Conservation (phyloP, 345 rosid genomes). For the Barbarea vulgaris region DNA sequence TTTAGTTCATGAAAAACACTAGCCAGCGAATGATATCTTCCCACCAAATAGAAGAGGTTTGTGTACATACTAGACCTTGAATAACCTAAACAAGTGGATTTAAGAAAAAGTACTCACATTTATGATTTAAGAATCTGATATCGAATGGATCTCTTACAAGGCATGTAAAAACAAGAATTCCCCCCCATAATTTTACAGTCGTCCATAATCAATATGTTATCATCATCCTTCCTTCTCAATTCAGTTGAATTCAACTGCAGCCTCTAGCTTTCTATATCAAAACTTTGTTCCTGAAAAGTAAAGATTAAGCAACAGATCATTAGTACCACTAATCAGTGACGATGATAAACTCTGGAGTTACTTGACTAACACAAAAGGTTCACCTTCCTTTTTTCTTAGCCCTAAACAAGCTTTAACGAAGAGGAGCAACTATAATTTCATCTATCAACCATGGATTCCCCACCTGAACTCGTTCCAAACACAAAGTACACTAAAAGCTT, state of each 20-base stretch:
- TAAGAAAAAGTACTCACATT: conserved; percentile 12
- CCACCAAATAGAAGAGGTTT: conserved; percentile 8
- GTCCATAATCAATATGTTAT: conserved; percentile 31
- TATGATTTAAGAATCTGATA: conserved; percentile 18
- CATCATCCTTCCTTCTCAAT: conserved; percentile 7
- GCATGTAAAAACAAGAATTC: conserved; percentile 28
- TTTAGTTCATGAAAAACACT: neutral
- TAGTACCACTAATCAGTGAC: neutral
- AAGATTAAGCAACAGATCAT: neutral
- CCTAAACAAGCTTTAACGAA: conserved; percentile 40
- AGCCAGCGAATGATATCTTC: neutral
- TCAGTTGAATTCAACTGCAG: conserved; percentile 31
- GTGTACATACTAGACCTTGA: conserved; percentile 20
- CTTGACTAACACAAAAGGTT: conserved; percentile 28
- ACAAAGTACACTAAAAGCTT: conserved; percentile 23
- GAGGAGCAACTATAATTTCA: conserved; percentile 37
- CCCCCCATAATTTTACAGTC: conserved; percentile 26
- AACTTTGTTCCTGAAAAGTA: conserved; percentile 78
- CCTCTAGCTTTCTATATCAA: conserved; percentile 58
- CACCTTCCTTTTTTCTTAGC: conserved; percentile 23
- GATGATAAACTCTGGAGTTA: conserved; percentile 3
- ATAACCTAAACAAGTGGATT: conserved; percentile 10
- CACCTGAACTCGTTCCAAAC: conserved; percentile 39
- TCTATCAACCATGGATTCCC: conserved; percentile 45
- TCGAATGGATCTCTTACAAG: conserved; percentile 18